A percentile compares a stretch with the other conserved stretches of the same genome.
phyloP scores from a whole-genome alignment of 345 rosid genomes.

The Eucalyptus erythrocorys region DNA sequence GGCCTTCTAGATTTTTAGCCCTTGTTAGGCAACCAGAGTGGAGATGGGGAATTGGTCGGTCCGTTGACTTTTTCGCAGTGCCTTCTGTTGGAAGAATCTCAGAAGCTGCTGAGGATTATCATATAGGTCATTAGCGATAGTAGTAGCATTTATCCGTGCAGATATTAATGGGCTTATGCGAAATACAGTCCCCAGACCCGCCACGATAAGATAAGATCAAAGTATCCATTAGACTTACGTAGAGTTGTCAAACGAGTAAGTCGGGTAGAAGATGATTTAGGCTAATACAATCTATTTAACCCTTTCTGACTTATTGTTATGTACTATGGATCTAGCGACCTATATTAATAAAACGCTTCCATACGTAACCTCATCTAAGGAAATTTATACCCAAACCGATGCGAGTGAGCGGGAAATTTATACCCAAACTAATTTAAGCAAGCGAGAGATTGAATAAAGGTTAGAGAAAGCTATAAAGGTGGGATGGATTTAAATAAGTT shows the following conservation, averaged over 20 bases:
- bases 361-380: too few species aligned
- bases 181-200: not conserved
- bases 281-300: accelerated
- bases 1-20: not conserved
- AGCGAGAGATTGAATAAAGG: accelerated
- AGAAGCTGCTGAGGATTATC: not conserved
- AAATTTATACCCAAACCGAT: not conserved
- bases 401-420: too few species aligned
- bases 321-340: too few species aligned
- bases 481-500: not conserved
- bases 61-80: not conserved
- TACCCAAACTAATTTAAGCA: too few species aligned
- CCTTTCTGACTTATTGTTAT: too few species aligned
- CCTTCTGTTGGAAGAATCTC: not conserved
- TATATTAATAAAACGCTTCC: too few species aligned
- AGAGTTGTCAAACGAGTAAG: accelerated
- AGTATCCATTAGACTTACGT: too few species aligned
- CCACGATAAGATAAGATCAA: not conserved
- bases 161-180: not conserved
- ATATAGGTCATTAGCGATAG: not conserved
- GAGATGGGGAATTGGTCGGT: not conserved
- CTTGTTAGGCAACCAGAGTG: not conserved
- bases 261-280: too few species aligned
- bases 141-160: not conserved
- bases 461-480: too few species aligned